Conservation (phyloP, 805 yeast species). For the Lipomyces yamanashiensis region DNA sequence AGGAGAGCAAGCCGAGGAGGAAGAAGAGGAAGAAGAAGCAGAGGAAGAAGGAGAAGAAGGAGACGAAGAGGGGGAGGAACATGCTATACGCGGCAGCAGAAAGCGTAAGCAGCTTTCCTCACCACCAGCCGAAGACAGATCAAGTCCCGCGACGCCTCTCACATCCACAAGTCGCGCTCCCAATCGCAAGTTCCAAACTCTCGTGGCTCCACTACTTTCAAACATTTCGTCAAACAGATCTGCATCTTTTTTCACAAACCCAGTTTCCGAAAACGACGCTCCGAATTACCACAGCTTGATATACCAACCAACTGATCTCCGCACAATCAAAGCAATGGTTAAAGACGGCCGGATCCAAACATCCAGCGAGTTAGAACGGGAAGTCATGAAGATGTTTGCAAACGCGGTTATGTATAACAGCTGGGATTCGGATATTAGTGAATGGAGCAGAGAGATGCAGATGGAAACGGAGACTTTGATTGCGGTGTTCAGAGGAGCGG, state of each 20-base stretch:
- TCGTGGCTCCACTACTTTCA: constrained; percentile 64
- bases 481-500: constrained; percentile 60
- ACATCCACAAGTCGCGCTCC: constrained; percentile 40
- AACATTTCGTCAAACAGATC: constrained; percentile 71
- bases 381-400: constrained; percentile 76
- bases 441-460: constrained; percentile 72
- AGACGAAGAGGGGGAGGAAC: constrained; percentile 24
- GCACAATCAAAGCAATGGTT: constrained; percentile 61
- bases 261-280: constrained; percentile 70
- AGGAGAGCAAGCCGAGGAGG: constrained; percentile 19
- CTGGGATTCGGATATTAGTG: constrained; percentile 62
- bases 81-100: constrained; percentile 22
- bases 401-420: constrained; percentile 84
- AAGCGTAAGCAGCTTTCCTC: constrained; percentile 12
- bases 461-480: constrained; percentile 60
- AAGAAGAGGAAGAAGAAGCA: constrained; percentile 20
- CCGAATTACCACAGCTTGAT: constrained; percentile 69
- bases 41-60: constrained; percentile 19
- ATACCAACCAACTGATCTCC: constrained; percentile 68
- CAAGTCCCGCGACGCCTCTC: constrained; percentile 16
- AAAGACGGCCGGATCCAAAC: constrained; percentile 61
- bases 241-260: constrained; percentile 73
- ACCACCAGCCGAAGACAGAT: constrained; percentile 2
- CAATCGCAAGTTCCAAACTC: constrained; percentile 60
- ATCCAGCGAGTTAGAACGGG: constrained; percentile 62